These are phyloP conservation scores for Phytophthora boehmeriae DNA, from an alignment of 352 stramenopile species.

Conservation along the genomic window DNA sequence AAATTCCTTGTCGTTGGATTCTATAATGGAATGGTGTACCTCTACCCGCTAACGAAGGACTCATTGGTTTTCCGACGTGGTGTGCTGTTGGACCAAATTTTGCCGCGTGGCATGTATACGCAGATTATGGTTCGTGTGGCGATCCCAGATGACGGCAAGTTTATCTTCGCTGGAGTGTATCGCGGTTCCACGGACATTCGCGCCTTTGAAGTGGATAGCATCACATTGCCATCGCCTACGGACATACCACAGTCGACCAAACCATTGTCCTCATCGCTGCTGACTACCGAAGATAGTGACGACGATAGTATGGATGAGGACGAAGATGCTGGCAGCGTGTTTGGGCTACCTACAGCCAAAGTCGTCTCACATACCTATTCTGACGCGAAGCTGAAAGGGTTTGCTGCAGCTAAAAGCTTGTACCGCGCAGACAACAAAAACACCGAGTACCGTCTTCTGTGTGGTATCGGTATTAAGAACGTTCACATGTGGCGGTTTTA, in stretches of 20 bases:
- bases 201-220: slow-evolving; percentile 83
- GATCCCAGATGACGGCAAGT: slow-evolving; percentile 77
- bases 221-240: slow-evolving; percentile 52
- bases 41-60: slow-evolving; percentile 72
- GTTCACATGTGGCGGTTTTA: slow-evolving; percentile 88
- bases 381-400: slow-evolving; percentile 86
- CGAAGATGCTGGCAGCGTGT: slow-evolving; percentile 24
- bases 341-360: slow-evolving; percentile 55
- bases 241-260: slow-evolving; percentile 17
- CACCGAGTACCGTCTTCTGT: slow-evolving; percentile 82
- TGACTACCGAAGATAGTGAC: slow-evolving; percentile 26
- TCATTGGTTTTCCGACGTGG: slow-evolving; percentile 68
- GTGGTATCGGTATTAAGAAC: slow-evolving; percentile 88
- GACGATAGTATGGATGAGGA: slow-evolving; percentile 39
- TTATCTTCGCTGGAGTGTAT: slow-evolving; percentile 88
- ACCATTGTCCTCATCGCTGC: slow-evolving; percentile 3
- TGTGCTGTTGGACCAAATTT: slow-evolving; percentile 83
- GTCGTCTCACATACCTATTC: slow-evolving; percentile 74
- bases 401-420: slow-evolving; percentile 77
- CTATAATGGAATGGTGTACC: slow-evolving; percentile 66
- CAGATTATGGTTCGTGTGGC: slow-evolving; percentile 82
- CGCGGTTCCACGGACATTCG: slow-evolving; percentile 87
- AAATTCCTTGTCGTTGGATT: slow-evolving; percentile 83
- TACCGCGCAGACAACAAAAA: slow-evolving; percentile 41
- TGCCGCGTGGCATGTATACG: slow-evolving; percentile 81